Conservation (phyloP, 2,329 filamentous ascomycete species). For the Ceratocystis colombiana region DNA sequence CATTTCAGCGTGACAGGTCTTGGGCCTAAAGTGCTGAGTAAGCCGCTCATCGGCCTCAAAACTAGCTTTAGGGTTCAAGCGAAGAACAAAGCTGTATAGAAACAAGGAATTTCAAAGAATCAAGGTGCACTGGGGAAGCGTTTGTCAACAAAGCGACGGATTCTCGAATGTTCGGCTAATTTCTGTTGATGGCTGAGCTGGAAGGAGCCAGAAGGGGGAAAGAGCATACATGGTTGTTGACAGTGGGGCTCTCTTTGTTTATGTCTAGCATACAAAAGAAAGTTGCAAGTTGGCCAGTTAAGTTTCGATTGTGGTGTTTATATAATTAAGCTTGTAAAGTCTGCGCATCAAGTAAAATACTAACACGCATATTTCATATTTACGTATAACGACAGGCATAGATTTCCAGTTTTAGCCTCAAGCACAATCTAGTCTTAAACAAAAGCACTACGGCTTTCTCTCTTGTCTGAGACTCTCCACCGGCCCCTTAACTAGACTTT, state of each 20-base stretch:
- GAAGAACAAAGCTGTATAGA: neutral
- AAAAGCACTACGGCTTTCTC: neutral
- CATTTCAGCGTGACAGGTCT: too few relatives aligned
- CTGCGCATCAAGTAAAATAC: too few relatives aligned
- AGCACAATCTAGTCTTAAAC: neutral
- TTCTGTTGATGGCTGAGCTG: neutral
- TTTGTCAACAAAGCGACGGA: constrained; percentile 10
- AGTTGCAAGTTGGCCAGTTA: constrained; percentile 8
- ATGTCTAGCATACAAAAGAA: neutral
- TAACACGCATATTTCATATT: too few relatives aligned
- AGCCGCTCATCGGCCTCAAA: neutral
- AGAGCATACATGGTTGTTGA: neutral
- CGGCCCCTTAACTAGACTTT: neutral
- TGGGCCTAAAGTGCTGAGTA: neutral
- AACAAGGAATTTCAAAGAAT: constrained; percentile 15
- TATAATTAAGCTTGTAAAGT: too few relatives aligned
- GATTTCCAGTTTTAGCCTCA: neutral
- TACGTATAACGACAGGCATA: neutral
- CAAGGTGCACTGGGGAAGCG: neutral
- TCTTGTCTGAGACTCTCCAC: neutral
- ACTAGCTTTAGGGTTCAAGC: neutral
- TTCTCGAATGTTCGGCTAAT: constrained; percentile 21
- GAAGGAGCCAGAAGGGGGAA: neutral
- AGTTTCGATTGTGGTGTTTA: too few relatives aligned
- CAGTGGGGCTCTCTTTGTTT: constrained; percentile 4